Evolutionary conservation across 2,329 filamentous ascomycete species (phyloP), one percentile per base, ranked within the genome.

Genomic region (Ophiostoma piceae): DNA sequence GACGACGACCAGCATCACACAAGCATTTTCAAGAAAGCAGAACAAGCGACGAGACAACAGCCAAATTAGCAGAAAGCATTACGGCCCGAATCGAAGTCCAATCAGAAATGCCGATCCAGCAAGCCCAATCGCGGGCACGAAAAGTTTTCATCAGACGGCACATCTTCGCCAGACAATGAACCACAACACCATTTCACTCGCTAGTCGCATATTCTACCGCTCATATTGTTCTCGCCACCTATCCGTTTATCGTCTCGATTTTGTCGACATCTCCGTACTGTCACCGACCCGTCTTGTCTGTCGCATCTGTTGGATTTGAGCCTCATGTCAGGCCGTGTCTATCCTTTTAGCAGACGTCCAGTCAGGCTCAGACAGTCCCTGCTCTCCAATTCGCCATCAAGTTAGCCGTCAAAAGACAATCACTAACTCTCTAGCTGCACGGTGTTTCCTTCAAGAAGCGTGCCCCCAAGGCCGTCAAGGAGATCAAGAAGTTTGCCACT

Each of bases 371-470:
- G 22, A 14, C 39, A 3, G 39, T 3, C n/a, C 22, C 51, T 26
- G 16, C 43, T 5, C 43, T n/a, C 43, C 5, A 47, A 47, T 6
- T n/a, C 19, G 16, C 6, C 16, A 3, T 29, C 57, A 16, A 35
- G 8, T 35, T 35, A 35, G 22, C 22, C 26, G 22, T 47, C 64
- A 12, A 14, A n/a, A 11, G 26, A 69, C 16, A 41, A 62, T 65
- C 47, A 62, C 67, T 69, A 62, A 73, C 67, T n/a, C 39, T 5
- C 29, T 62, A 98, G 95, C 86, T 97, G 81, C 94, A 98, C 85
- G 95, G 95, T 84, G 92, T 95, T 76, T 88, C 88, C 82, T 99
- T 99, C 93, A 99, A 99, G 92, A 98, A 99, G 92, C 89, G 95
- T 82, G 96, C 96, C 82, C 95, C 95, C 82, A 88, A 89, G 80